These are phyloP conservation scores for Colletotrichum sp. DNA, from an alignment of 2,329 filamentous ascomycete species.

Conservation along the genomic window DNA sequence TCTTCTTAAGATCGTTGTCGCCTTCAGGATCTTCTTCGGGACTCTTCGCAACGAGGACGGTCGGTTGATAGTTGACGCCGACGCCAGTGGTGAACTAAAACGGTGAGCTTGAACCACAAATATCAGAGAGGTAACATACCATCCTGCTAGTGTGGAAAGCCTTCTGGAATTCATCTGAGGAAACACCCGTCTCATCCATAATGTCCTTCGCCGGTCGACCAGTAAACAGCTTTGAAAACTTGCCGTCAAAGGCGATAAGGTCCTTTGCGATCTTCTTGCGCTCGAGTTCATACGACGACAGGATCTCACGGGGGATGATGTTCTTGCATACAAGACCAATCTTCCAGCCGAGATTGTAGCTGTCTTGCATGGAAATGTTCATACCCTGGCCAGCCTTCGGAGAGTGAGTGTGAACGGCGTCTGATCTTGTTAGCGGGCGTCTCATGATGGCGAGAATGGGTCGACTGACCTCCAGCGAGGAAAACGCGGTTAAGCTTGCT, in stretches of 20 bases:
- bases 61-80: slow-evolving; percentile 62
- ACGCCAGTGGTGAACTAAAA: slow-evolving; percentile 21
- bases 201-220: slow-evolving; percentile 61
- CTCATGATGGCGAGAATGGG: neutral
- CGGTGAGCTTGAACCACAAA: neutral
- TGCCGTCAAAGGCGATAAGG: slow-evolving; percentile 64
- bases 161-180: slow-evolving; percentile 66
- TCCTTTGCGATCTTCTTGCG: slow-evolving; percentile 62
- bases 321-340: slow-evolving; percentile 51
- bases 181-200: slow-evolving; percentile 64
- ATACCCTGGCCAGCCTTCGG: slow-evolving; percentile 75
- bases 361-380: slow-evolving; percentile 75
- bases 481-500: slow-evolving; percentile 65
- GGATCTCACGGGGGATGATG: slow-evolving; percentile 43
- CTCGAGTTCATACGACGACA: slow-evolving; percentile 56
- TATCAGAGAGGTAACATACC: neutral
- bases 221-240: slow-evolving; percentile 61
- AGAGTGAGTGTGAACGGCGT: slow-evolving; percentile 61
- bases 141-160: slow-evolving; percentile 64
- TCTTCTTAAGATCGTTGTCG: slow-evolving; percentile 45
- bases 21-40: slow-evolving; percentile 33
- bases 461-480: slow-evolving; percentile 55
- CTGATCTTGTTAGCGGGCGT: slow-evolving; percentile 28
- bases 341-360: slow-evolving; percentile 64
- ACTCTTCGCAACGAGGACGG: slow-evolving; percentile 59